These are phyloP conservation scores for Candida montana DNA, from an alignment of 805 yeast species.

Conservation along the genomic window DNA sequence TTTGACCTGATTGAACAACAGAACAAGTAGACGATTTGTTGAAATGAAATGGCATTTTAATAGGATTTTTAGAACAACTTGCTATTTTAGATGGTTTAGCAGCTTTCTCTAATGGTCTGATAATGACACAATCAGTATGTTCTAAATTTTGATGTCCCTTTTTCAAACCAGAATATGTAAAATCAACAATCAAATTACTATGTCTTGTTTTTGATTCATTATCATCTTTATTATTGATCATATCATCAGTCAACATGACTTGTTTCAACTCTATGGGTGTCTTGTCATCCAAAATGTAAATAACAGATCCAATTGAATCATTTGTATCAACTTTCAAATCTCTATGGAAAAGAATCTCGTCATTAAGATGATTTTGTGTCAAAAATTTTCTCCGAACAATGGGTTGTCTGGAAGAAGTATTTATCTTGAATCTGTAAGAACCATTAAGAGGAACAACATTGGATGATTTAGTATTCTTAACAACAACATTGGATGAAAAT, in stretches of 20 bases:
- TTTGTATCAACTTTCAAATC: constrained; percentile 9
- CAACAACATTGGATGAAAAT: constrained; percentile 4
- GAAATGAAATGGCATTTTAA: neutral
- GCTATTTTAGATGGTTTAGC: neutral
- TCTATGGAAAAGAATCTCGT: constrained; percentile 13
- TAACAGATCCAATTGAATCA: constrained; percentile 7
- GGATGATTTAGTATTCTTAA: neutral
- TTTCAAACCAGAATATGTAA: constrained; percentile 1
- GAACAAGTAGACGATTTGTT: constrained; percentile 2
- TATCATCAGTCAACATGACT: neutral
- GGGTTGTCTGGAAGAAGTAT: constrained; percentile 1
- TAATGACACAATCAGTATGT: constrained; percentile 1
- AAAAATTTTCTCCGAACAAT: constrained; percentile 3
- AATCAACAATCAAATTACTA: constrained; percentile 3
- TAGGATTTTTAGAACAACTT: constrained; percentile 1
- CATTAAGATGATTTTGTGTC: constrained; percentile 5
- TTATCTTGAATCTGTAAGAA: constrained; percentile 2
- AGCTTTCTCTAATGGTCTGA: constrained; percentile 4
- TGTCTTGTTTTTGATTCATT: neutral
- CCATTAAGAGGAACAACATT: neutral
- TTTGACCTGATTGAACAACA: constrained; percentile 2
- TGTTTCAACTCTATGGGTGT: constrained; percentile 6
- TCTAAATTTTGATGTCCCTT: neutral
- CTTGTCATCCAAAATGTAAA: constrained; percentile 6
- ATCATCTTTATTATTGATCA: neutral